phyloP scores from a whole-genome alignment of 768 basidiomycete species.

The Lyophyllum shimeji region DNA sequence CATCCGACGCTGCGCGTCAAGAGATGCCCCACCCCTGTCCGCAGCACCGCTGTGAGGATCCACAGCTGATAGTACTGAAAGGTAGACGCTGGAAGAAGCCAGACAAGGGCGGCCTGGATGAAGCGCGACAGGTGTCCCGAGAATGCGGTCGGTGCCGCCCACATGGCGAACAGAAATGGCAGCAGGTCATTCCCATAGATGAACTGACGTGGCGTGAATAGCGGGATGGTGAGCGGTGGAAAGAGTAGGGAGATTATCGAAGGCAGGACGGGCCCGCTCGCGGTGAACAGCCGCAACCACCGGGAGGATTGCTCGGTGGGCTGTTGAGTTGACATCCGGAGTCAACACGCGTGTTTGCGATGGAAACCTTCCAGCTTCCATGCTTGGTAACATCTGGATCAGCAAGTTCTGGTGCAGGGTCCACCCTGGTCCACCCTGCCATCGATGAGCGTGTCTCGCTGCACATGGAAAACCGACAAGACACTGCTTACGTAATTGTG shows the following conservation, averaged over 20 bases:
- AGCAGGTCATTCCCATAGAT: conserved; percentile 31
- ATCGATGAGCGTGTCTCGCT: not conserved
- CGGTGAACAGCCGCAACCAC: conserved; percentile 11
- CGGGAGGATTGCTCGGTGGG: not conserved
- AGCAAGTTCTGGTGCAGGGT: no score
- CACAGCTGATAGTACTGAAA: conserved; percentile 25
- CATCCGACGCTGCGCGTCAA: conserved; percentile 31
- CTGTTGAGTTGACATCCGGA: conserved; percentile 3
- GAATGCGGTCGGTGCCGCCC: conserved; percentile 28
- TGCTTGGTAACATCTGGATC: not conserved
- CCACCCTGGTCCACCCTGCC: not conserved
- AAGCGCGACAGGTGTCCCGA: conserved; percentile 24
- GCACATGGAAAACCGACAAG: no score
- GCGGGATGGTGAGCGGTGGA: conserved; percentile 15
- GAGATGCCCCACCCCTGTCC: conserved; percentile 24
- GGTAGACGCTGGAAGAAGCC: conserved; percentile 16
- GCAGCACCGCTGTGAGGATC: conserved; percentile 22
- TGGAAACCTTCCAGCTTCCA: not conserved
- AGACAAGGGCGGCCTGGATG: conserved; percentile 23
- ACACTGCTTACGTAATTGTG: no score
- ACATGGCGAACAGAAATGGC: conserved; percentile 34
- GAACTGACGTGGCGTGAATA: conserved; percentile 37
- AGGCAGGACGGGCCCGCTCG: conserved; percentile 17
- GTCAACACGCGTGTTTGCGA: not conserved
- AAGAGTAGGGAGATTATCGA: conserved; percentile 13